Base-by-base conservation (phyloP, 2,329 filamentous ascomycete species). In the Simplicillium sp. region DNA sequence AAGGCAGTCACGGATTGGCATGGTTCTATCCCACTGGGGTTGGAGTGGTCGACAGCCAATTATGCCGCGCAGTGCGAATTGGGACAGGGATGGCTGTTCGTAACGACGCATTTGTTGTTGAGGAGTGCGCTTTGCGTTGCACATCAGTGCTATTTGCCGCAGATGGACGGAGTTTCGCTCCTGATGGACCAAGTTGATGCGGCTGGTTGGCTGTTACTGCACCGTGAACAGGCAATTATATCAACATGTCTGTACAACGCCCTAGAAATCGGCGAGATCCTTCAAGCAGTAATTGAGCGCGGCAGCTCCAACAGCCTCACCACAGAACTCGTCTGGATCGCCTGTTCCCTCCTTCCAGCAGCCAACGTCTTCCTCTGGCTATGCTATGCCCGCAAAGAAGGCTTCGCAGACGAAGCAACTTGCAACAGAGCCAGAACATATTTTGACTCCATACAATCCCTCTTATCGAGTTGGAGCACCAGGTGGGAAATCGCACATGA, bases 121-220 rank as follows among this genome's bases (percentile, higher is more conserved):
- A 38, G 40, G 16, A 49, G 49, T 16, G 47, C 50, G 15, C 33
- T 37, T 7, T 54, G 50, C 34, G 44, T 51, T 3, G 47, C 50
- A 2, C 50, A 53, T 25, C 51, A 54, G 38, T 46, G 45, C 33
- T 54, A 54, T 31, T 38, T 54, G 6, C 51, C 51, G 11, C 51
- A 54, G 2, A 29, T 49, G 13, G 43, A 44, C 1, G 29, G 42
- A 2, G 53, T 44, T 29, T 50, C 51, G 0, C 44, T 45, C 14
- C 39, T 53, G 2, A 38, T 48, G 4, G 42, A 52, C 17, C 34
- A 46, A 2, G 46, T 52, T 3, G 50, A 54, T 11, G 49, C 44
- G 2, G 49, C 51, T 12, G 51, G 51, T 3, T 46, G 44, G 43
- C 52, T 50, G 0, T 50, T 48, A 11, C 40, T 53, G 13, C 41